phyloP scores from a whole-genome alignment of 1,284 basidiomycete genomes.

The Ganoderma leucocontextum region DNA sequence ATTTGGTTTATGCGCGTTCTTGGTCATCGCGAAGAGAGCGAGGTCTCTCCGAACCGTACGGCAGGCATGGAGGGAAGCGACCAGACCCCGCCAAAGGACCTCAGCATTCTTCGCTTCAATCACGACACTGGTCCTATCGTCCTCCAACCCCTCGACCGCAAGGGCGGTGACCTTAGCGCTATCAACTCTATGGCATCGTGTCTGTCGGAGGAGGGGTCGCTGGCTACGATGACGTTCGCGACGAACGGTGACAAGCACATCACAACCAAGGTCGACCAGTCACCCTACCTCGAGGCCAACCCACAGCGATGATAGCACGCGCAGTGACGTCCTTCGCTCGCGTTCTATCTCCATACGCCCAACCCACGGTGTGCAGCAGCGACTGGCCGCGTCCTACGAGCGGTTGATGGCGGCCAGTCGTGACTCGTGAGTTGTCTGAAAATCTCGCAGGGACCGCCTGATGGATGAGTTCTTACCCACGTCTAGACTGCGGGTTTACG shows the following conservation, averaged over 20 bases:
- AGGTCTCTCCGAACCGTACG: slow-evolving; percentile 10
- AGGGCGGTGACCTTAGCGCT: not conserved
- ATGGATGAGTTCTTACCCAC: not conserved
- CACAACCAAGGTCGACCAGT: not conserved
- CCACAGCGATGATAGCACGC: not conserved
- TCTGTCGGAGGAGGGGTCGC: slow-evolving; percentile 12
- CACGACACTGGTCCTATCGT: slow-evolving; percentile 21
- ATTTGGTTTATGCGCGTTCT: slow-evolving; percentile 33
- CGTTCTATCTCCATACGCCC: not conserved
- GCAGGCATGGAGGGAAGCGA: slow-evolving; percentile 12
- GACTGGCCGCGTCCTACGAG: not conserved
- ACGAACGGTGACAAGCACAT: not conserved
- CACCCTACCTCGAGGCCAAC: not conserved
- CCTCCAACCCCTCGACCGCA: slow-evolving; percentile 19
- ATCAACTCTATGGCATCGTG: not conserved
- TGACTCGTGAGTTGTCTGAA: not conserved
- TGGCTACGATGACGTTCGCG: slow-evolving; percentile 10
- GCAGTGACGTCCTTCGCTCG: not conserved
- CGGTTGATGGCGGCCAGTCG: not conserved
- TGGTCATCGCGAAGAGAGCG: slow-evolving; percentile 29
- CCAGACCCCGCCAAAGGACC: slow-evolving; percentile 15
- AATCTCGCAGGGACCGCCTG: not conserved
- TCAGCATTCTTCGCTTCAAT: slow-evolving; percentile 34
- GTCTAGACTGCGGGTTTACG: not conserved
- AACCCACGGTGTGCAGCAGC: not conserved